Evolutionary conservation across 805 yeast species (phyloP), one percentile per base, ranked within the genome.

Genomic region (Myxozyma sirexii): DNA sequence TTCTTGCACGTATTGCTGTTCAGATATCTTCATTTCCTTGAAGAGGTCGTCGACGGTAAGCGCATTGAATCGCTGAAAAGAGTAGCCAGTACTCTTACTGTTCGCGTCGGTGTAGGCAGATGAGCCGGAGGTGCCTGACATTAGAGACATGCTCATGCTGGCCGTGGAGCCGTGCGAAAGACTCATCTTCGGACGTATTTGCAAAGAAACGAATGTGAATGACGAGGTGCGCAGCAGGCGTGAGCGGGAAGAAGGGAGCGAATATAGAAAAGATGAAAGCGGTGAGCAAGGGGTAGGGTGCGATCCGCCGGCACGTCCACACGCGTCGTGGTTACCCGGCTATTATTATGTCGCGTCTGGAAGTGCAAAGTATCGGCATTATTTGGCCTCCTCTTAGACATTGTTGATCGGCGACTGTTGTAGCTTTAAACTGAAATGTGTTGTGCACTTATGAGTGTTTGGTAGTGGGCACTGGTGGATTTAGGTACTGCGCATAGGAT

Each of bases 31-130:
- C 60, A 62, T 31, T 37, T 62, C 66, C 17, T 15, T 43, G 24
- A 62, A 55, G 21, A 62, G 45, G 35, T 62, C 66, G 35, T 62
- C 64, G 42, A 60, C 66, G 8, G 66, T 60, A 41, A 62, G 59
- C 10, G 66, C 50, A n/a, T 50, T 48, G 29, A 62, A 42, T 17
- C 58, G 58, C 41, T 45, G 51, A 35, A 54, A 54, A 4, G 53
- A 39, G 35, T 54, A 47, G 13, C 47, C 49, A 15, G 47, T 42
- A 2, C 35, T 21, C 5, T 12, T 21, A 15, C 45, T 41, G 17
- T 27, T 31, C 38, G 19, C 12, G 13, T 29, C 49, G 15, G 44
- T 42, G 33, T 31, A 29, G 21, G 42, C 37, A 4, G 47, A 27
- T 27, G 52, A 41, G 19, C 38, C 26, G 29, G 54, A 41, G 26